Evolutionary conservation across 768 basidiomycete genomes (phyloP).

Genomic region (Phaffia tasmanica): DNA sequence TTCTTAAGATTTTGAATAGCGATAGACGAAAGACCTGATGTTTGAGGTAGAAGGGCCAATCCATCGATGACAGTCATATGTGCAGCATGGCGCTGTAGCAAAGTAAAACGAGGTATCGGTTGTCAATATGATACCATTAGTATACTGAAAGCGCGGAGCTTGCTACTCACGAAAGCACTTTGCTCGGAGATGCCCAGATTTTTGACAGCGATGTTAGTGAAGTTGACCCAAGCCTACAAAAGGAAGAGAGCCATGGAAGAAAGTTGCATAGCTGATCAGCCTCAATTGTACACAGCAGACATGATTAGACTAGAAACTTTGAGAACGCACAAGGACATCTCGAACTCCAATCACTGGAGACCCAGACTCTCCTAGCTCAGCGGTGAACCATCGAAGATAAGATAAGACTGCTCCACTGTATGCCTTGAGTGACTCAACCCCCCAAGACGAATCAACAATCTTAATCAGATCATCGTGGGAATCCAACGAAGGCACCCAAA

Average conservation of each 20-base stretch:
- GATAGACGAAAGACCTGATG: slow-evolving; percentile 52
- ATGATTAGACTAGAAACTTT: background rate
- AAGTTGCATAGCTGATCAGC: background rate
- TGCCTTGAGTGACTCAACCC: slow-evolving; percentile 43
- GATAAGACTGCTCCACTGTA: slow-evolving; percentile 58
- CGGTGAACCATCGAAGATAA: slow-evolving; percentile 70
- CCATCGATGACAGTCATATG: slow-evolving; percentile 89
- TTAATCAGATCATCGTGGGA: slow-evolving; percentile 59
- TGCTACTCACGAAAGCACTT: slow-evolving; percentile 57
- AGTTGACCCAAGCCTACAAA: slow-evolving; percentile 77
- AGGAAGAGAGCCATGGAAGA: background rate
- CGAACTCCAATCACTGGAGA: slow-evolving; percentile 60
- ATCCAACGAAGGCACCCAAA: slow-evolving; percentile 87
- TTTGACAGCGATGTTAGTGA: slow-evolving; percentile 55
- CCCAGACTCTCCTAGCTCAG: slow-evolving; percentile 47
- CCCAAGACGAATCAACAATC: slow-evolving; percentile 66
- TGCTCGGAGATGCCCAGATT: slow-evolving; percentile 37
- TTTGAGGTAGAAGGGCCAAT: slow-evolving; percentile 63
- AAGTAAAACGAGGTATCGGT: background rate
- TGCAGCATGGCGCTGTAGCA: slow-evolving; percentile 70
- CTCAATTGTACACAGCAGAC: slow-evolving; percentile 10
- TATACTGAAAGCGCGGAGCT: background rate
- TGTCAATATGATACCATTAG: background rate
- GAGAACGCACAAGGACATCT: slow-evolving; percentile 63
- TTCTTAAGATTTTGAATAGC: slow-evolving; percentile 53